Evolutionary conservation across 1,284 basidiomycete species (phyloP), one percentile per base, ranked within the genome.

Genomic region (Pascua guehoae): DNA sequence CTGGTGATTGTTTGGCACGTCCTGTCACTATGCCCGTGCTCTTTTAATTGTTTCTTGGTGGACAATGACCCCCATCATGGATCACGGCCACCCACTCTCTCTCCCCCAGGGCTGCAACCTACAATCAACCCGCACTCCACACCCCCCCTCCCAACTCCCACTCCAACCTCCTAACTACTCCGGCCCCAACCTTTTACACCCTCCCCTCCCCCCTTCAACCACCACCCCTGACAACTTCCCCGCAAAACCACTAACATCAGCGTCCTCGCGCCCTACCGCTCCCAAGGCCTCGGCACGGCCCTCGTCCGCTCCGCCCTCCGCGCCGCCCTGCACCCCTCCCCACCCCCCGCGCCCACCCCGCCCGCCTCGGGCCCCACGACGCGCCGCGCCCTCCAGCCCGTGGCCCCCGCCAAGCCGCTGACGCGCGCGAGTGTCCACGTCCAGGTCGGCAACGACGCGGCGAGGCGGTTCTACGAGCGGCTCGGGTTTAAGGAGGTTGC

Each of bases 241-340:
- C n/a, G 37, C 5, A 11, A 5, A 14, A n/a, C 12, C 11, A 40
- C 55, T 56, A 12, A 60, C 53, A 7, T 24, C 49, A 75, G 74
- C 17, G 64, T 78, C 38, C 71, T 76, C 48, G 73, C 74, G 4
- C 74, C 74, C 1, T 76, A 76, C 59, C 71, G 75, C 54, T 73
- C 73, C 9, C 64, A 72, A n/a, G 67, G 68, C 41, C 69, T 76
- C 42, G 75, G 75, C 46, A 63, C 66, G 16, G 74, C 75, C 1
- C 68, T 78, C 40, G 63, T 76, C 47, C 62, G 59, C 12, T 54
- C 67, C 45, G 68, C 75, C 5, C 63, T 77, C 18, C 56, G 57
- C 17, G 54, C 69, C 3, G 66, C 71, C 5, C 55, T 75, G 8
- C 64, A 72, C 53, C 73, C 74, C n/a, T 68, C 68, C 0, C 60